Evolutionary conservation across 257 asterid genomes (phyloP), one percentile per base, ranked within the genome.

Genomic region (Petrea volubilis): DNA sequence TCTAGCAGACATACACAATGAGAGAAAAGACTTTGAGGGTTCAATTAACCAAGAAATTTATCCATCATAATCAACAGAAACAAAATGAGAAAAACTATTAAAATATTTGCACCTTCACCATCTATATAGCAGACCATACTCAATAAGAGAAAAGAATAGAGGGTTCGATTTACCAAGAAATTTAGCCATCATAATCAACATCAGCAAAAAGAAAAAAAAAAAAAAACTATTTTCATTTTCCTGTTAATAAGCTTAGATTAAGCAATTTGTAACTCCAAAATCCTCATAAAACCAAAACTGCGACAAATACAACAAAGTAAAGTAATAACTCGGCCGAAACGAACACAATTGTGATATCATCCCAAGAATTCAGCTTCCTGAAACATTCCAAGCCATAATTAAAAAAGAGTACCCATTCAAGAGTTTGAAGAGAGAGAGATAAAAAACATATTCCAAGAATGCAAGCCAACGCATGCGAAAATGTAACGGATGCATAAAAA

Each of bases 291-390:
- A n/a, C n/a, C n/a, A 65, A n/a, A 77, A 63, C 13, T 23, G 49
- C 63, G 52, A 60, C 7, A 36, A 40, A 64, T 60, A 59, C 59
- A 34, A 60, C 41, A 46, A 18, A 34, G 59, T 13, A 57, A 46
- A 23, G 23, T 44, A 9, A 64, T 18, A 40, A 20, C 8, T 31
- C 33, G 25, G 17, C 34, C 36, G 2, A 10, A 34, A 23, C 21
- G 11, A 9, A 47, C 6, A 21, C 47, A n/a, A 12, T 15, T 17
- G 14, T 29, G 18, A 7, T n/a, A 25, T 24, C 7, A 41, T 21
- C 38, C 46, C 64, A 52, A 49, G n/a, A 50, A 60, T 15, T 18
- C 65, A 62, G 50, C 51, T 47, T 55, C 64, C 56, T 20, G 50
- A 34, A 38, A 40, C 47, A 40, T 40, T 7, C 3, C 14, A 8